Base-by-base conservation (phyloP, 169 alveolate genomes). In the Eimeria tenella region DNA sequence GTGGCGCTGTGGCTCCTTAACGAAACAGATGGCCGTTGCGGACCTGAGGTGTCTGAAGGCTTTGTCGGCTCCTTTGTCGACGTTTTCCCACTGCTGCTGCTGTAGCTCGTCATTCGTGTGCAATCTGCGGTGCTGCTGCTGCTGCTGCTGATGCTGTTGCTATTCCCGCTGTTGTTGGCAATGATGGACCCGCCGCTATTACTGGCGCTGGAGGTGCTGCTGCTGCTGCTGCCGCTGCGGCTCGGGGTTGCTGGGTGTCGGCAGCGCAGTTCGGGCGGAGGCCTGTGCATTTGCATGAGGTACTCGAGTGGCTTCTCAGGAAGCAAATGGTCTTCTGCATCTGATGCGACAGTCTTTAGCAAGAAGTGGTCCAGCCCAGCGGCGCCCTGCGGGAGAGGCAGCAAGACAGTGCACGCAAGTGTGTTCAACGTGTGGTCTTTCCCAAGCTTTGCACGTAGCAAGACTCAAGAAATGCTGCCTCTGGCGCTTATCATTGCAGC, bases 71-170 rank as follows among this genome's bases (percentile, higher is more conserved):
- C 87, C n/a, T 65, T 52, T 2, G 87, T 21, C n/a, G 50, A 21
- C 9, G 63, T 23, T n/a, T 7, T 49, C 7, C 52, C 68, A 21
- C 55, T 23, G 52, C 71, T 77, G 71, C 87, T 77, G 15, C 52
- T 65, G 52, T 11, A 53, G 70, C 87, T 77, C 10, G 21, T 77
- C 63, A 77, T 19, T 77, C 87, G 87, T 65, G 87, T 77, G 70
- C 87, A 53, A 52, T 77, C 87, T 53, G 87, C 87, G 23, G 71
- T 77, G 87, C 87, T 77, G 87, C 87, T 77, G 83, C 83, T 73
- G 83, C 83, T 73, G 83, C 81, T 70, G 81, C 55, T 23, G 81
- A 55, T 73, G 83, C 60, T 73, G 83, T 25, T 62, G 53, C 81
- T 71, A 50, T 50, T 13, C n/a, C 31, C 23, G 81, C 53, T 21